Base-by-base conservation (phyloP, 306 rosid species). In the Nissolia schottii region DNA sequence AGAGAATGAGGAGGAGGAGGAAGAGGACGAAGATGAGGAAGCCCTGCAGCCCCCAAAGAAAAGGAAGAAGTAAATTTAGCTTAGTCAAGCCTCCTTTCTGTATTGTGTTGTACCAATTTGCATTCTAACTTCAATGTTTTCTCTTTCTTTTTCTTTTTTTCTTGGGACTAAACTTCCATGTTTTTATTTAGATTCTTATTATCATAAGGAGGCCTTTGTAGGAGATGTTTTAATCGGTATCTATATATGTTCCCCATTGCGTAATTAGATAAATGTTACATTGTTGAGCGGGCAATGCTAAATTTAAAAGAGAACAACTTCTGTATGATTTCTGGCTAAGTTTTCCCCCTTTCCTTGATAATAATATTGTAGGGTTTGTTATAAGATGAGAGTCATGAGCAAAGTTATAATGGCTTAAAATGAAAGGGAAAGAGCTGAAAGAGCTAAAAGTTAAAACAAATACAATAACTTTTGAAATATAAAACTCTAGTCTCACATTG, bases 31-130 rank as follows among this genome's bases (percentile, higher is more conserved):
- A 11, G 97, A 91, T 0, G 97, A 91, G 82, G 97, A 88, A 83
- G 89, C 96, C 2, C 87, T 91, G 83, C 97, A 91, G 90, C 97
- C 97, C 45, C 97, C 97, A 15, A 91, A 91, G 89, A 91, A 91
- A 73, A 91, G 97, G 86, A 91, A 91, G 97, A 91, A 91, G 92
- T 91, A 56, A 80, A 73, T 28, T 27, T 45, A 70, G 76, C 27
- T 7, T 24, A 71, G 73, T 14, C 3, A 24, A 59, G 83, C 77
- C 80, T 82, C 83, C 79, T 61, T 55, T 64, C 46, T 63, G 78
- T 70, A 56, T 73, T 75, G 80, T 80, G 66, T 60, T 80, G 50
- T 84, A 63, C 68, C 77, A 70, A 77, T 65, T 79, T 71, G 72
- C 66, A 27, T 77, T 76, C 84, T 82, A 84, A 86, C 90, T 82